phyloP scores from a whole-genome alignment of 2,329 filamentous ascomycete genomes.

The Fusarium miscanthi region DNA sequence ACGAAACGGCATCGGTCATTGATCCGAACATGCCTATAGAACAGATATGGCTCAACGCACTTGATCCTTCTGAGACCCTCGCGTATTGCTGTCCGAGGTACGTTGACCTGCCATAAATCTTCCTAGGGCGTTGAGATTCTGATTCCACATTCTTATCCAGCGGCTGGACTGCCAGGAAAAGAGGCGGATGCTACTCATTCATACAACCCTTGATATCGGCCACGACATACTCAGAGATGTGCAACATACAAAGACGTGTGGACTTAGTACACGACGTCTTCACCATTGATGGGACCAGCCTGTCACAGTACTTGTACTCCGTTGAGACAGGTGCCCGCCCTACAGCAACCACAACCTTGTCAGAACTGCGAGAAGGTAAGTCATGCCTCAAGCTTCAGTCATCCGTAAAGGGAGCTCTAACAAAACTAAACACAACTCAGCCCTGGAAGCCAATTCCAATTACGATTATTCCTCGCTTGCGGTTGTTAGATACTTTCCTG shows the following conservation, averaged over 20 bases:
- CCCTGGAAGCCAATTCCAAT: too few species aligned
- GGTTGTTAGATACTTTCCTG: conserved; percentile 1
- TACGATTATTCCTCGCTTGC: background rate
- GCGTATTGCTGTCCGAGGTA: conserved; percentile 42
- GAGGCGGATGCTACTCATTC: conserved; percentile 21
- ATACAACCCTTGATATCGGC: conserved; percentile 1
- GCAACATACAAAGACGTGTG: background rate
- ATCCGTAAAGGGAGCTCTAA: too few species aligned
- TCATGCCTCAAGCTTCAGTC: too few species aligned
- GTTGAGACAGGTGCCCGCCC: too few species aligned
- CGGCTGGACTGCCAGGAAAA: conserved; percentile 14
- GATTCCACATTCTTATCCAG: background rate
- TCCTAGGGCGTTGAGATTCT: too few species aligned
- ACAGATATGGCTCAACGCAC: background rate
- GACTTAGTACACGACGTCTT: background rate
- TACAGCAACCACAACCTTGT: too few species aligned
- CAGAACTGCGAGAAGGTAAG: too few species aligned
- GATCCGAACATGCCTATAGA: background rate
- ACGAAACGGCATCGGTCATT: too few species aligned
- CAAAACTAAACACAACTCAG: too few species aligned
- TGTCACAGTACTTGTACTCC: background rate
- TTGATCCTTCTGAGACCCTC: conserved; percentile 33
- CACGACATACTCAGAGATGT: background rate
- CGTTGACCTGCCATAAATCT: too few species aligned
- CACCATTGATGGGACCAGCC: conserved; percentile 5